Percentiles rank a stretch among this genome's conserved stretches.
Conservation (phyloP, 345 rosid genomes). For the Euphorbia lathyris region DNA sequence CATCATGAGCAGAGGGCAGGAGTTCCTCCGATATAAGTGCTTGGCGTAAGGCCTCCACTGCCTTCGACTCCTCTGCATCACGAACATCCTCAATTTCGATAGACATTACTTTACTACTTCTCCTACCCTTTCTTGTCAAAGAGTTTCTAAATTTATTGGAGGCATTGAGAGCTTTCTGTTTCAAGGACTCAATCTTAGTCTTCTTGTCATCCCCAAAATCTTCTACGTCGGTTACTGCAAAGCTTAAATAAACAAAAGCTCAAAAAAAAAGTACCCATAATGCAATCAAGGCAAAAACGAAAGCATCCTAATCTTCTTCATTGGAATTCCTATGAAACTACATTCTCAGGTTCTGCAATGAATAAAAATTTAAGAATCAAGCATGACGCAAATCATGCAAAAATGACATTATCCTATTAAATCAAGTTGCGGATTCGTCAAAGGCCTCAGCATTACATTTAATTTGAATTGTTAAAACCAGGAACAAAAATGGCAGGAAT, state of each 20-base stretch:
- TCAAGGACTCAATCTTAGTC: slow-evolving; percentile 61
- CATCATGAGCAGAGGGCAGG: slow-evolving; percentile 77
- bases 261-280: not conserved
- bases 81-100: slow-evolving; percentile 63
- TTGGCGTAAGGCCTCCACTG: slow-evolving; percentile 81
- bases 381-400: not conserved
- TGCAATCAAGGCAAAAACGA: not conserved
- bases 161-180: slow-evolving; percentile 56
- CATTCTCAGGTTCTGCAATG: not conserved
- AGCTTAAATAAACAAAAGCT: slow-evolving; percentile 3
- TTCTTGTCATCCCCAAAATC: slow-evolving; percentile 46
- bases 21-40: slow-evolving; percentile 69
- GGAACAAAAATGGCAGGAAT: not conserved
- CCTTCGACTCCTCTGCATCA: slow-evolving; percentile 68
- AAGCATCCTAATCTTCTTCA: not conserved
- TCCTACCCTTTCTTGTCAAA: slow-evolving; percentile 52
- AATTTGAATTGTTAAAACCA: not conserved
- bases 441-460: not conserved
- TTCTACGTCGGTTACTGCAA: slow-evolving; percentile 31
- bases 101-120: slow-evolving; percentile 77
- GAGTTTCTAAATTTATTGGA: slow-evolving; percentile 82
- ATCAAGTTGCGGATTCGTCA: too few relatives aligned
- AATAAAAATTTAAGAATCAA: not conserved
- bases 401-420: not conserved
- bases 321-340: not conserved